A percentile compares a stretch with the other conserved stretches of the same genome.
Conservation (phyloP, 306 rosid genomes). For the Casuarina cunninghamiana region DNA sequence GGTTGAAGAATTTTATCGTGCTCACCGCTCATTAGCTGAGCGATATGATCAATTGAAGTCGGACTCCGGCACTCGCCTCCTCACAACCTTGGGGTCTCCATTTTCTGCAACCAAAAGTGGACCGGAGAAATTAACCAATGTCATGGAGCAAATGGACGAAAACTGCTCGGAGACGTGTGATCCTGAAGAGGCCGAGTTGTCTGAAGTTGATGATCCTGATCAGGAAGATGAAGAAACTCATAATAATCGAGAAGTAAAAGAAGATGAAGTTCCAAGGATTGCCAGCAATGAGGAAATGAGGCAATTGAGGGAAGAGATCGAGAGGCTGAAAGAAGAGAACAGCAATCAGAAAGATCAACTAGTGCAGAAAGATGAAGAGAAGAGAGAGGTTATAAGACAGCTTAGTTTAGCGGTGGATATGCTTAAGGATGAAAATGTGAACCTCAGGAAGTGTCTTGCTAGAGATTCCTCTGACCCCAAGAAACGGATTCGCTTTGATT, state of each 20-base stretch:
- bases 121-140: constrained; percentile 34
- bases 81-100: constrained; percentile 48
- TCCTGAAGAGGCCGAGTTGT: constrained; percentile 56
- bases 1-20: constrained; percentile 82
- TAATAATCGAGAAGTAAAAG: constrained; percentile 21
- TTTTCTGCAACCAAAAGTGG: constrained; percentile 55
- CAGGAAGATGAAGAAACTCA: constrained; percentile 37
- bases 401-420: constrained; percentile 68
- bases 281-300: constrained; percentile 34
- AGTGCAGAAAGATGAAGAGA: constrained; percentile 69
- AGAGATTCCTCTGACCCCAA: constrained; percentile 36
- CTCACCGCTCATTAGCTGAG: constrained; percentile 76
- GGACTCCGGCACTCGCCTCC: constrained; percentile 52
- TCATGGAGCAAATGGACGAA: constrained; percentile 49
- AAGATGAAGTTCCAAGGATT: constrained; percentile 16
- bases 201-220: constrained; percentile 87
- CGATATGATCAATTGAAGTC: constrained; percentile 71
- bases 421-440: constrained; percentile 67
- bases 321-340: constrained; percentile 51
- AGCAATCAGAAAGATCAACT: constrained; percentile 42
- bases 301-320: constrained; percentile 47
- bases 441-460: constrained; percentile 50
- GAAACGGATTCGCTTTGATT: constrained; percentile 55
- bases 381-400: constrained; percentile 72
- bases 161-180: constrained; percentile 53